These are phyloP conservation scores for Cyberlindnera bimundalis DNA, from an alignment of 805 yeast genomes.

Conservation along the genomic window DNA sequence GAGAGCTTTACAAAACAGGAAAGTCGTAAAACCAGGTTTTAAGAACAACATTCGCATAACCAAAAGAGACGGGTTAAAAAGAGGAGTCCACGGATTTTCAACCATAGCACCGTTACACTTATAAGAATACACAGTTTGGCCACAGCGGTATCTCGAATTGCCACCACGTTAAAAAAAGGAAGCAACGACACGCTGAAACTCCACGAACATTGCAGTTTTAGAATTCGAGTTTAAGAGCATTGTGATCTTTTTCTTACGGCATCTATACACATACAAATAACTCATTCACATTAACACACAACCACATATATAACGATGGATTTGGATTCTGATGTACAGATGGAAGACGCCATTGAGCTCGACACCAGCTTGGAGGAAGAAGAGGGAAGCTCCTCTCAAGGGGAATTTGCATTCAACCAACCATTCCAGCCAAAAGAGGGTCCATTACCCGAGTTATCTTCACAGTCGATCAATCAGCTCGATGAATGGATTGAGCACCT, in stretches of 20 bases:
- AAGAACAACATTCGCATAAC: too few species aligned
- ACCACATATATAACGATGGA: slow-evolving; percentile 48
- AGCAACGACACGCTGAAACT: slow-evolving; percentile 2
- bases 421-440: slow-evolving; percentile 36
- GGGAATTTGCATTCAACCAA: slow-evolving; percentile 37
- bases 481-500: slow-evolving; percentile 87
- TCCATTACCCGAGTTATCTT: slow-evolving; percentile 35
- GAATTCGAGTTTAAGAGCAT: too few species aligned
- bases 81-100: background rate
- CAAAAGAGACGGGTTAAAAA: too few species aligned
- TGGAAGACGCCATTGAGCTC: slow-evolving; percentile 65
- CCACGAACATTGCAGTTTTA: too few species aligned
- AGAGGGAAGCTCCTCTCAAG: slow-evolving; percentile 28
- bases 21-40: too few species aligned
- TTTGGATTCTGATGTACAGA: slow-evolving; percentile 75
- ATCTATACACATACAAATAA: background rate
- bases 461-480: slow-evolving; percentile 57
- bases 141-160: background rate
- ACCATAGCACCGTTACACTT: background rate
- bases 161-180: background rate
- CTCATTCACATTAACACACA: background rate
- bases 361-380: slow-evolving; percentile 35
- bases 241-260: too few species aligned
- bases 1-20: too few species aligned
- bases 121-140: background rate